Base-by-base conservation (phyloP, 2,329 filamentous ascomycete genomes). In the Calonectria montana region DNA sequence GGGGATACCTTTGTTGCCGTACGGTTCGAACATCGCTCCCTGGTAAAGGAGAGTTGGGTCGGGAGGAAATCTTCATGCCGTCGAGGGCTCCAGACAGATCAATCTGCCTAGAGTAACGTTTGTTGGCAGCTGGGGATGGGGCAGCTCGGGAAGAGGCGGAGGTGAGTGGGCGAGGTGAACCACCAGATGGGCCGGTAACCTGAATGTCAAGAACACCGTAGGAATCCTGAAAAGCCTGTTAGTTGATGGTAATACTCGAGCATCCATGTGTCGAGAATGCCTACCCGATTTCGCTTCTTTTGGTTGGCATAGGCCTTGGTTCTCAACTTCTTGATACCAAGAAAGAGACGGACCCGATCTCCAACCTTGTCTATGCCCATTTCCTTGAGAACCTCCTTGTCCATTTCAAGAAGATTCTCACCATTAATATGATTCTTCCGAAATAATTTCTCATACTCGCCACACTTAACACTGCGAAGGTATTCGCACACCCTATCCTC, bases 341-440 rank as follows among this genome's bases (percentile, higher is more conserved):
- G 89, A 79, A 95, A 96, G 73, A 99, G 93, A 74, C 96, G 94
- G 41, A 99, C 96, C 66, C 97, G 92, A 83, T 99, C 97, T 75
- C 97, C 97, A 75, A 99, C 94, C 84, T 98, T 99, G 78, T 98
- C 97, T 78, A 99, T 96, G 50, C 97, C 97, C 91, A 99, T 97
- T 83, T 99, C 97, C 84, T 98, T 97, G 74, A 99, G 88, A 47
- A 97, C 95, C 68, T 95, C 93, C 87, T 98, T 97, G 84, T 99
- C 97, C 88, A 98, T 96, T 85, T 99, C 97, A 77, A 99, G 89
- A 53, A 99, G 88, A 81, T 97, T 98, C 85, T 98, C 95, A 79
- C 97, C 97, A 81, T 97, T 99, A 87, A 99, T 98, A 83, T 98
- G 94, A 83, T 99, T 98, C 81, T 92, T 92, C 84, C 94, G 85